Base-by-base conservation (phyloP, 1,284 basidiomycete genomes). In the Thecaphora frezii region DNA sequence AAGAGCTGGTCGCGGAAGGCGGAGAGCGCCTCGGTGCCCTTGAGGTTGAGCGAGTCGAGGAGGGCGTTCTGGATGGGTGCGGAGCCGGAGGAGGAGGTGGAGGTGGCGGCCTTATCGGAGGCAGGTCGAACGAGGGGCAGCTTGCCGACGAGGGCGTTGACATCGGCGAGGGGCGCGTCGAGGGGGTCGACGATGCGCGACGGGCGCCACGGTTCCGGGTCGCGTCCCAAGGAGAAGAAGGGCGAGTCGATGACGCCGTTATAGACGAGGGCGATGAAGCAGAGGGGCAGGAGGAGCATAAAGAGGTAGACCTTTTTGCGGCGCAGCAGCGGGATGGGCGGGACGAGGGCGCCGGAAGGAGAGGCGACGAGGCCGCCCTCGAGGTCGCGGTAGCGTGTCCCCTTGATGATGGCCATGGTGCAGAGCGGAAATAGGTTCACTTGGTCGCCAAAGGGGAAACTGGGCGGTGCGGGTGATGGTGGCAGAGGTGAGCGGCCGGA, bases 41-140 rank as follows among this genome's bases (percentile, higher is more conserved):
- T 46, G 1, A 58, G 37, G 21, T 61, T 42, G 26, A 61, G 38
- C 10, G 44, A 44, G 49, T 66, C 63, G 26, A 61, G 49, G 10
- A 58, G 41, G 5, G 49, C 55, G 18, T 58, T 58, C 54, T 58
- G 63, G 16, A 58, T n/a, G 43, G 59, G 56, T 1, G 53, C 57
- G 13, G 33, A 36, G 3, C 12, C 5, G 12, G 33, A 36, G 5
- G 33, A 9, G 10, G 33, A 36, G 5, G 33, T 8, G 33, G 33
- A 14, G 13, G 28, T 7, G 5, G 7, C 28, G 28, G 28, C 7
- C 5, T 28, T 5, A 13, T 5, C 7, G 7, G 5, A 13, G 5
- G 28, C 28, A 28, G 28, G 59, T 14, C 22, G 41, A 1, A 48
- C 23, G 10, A 41, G 44, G 24, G 51, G 51, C 3, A 57, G 19